These are phyloP conservation scores for Musa acuminata DNA, from an alignment of 176 grass and related monocot species.

Conservation along the genomic window DNA sequence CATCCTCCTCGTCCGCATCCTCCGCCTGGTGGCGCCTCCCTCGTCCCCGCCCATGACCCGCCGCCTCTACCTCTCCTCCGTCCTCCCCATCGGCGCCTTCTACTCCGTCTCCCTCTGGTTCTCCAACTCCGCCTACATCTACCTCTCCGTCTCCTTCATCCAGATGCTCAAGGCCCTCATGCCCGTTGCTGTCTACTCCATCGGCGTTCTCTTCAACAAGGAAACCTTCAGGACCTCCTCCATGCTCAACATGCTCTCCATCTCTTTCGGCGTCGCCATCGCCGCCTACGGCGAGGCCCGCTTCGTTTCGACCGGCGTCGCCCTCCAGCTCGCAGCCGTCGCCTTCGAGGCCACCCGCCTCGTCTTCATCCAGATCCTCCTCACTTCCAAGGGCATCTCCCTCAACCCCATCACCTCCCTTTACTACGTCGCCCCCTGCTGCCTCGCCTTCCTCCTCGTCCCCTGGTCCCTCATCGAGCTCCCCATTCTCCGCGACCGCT, in stretches of 20 bases:
- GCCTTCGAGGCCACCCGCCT: slow-evolving; percentile 88
- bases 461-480: slow-evolving; percentile 73
- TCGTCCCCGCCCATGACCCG: slow-evolving; percentile 60
- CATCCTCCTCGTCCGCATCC: slow-evolving; percentile 58
- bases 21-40: slow-evolving; percentile 65
- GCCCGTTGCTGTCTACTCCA: slow-evolving; percentile 93
- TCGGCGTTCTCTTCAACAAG: slow-evolving; percentile 72
- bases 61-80: slow-evolving; percentile 53
- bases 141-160: slow-evolving; percentile 98
- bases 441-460: slow-evolving; percentile 66
- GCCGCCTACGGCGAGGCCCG: slow-evolving; percentile 75
- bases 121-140: slow-evolving; percentile 98
- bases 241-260: slow-evolving; percentile 98
- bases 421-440: slow-evolving; percentile 84
- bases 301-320: slow-evolving; percentile 54
- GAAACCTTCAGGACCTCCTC: slow-evolving; percentile 51
- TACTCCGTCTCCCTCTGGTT: slow-evolving; percentile 97
- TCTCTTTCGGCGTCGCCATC: slow-evolving; percentile 83
- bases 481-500: slow-evolving; percentile 37
- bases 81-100: slow-evolving; percentile 83
- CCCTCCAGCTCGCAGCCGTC: slow-evolving; percentile 66
- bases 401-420: slow-evolving; percentile 99
- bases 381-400: slow-evolving; percentile 89
- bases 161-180: slow-evolving; percentile 99
- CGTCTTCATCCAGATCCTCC: slow-evolving; percentile 96